Base-by-base conservation (phyloP, 768 basidiomycete species). In the Leccinellum albellum region DNA sequence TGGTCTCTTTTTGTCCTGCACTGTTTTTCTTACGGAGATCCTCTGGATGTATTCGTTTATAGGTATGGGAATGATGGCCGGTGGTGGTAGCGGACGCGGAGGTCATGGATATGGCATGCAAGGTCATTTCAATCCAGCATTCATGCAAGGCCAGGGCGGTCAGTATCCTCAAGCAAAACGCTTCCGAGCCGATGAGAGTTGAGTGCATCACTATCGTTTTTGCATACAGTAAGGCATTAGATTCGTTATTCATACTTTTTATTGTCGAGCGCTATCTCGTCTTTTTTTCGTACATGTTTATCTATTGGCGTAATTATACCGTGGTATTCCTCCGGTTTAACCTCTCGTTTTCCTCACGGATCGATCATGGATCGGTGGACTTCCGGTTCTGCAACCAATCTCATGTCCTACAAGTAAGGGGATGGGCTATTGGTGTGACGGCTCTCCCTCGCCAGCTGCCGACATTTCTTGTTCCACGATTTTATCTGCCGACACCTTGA, bases 51-150 rank as follows among this genome's bases (percentile, higher is more conserved):
- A 72, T 72, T 61, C 55, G 57, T 63, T 52, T 69, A 73, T 69
- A 78, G 77, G 76, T 70, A 79, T 79, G 78, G 82, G 81, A 65
- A 80, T 79, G 77, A 78, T 82, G 76, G 70, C 74, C 54, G 68
- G 72, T 49, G 79, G 73, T 24, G 78, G 35, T 37, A 37, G 78
- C 45, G 48, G 57, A 33, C 21, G 50, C 40, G 61, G 52, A 71
- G 56, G 81, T 53, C 79, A 82, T 51, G 79, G 79, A 46, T 79
- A 77, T 68, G 78, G 74, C 58, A 76, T 73, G 61, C 78, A 78
- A 64, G 86, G 87, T 15, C 86, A 89, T 73, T 84, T 87, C 75
- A 89, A 89, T 68, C 87, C 88, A 3, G 84, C 86, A 21, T 89
- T 90, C 68, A 83, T 86, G 77, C 80, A 78, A 65, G 75, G 68